These are phyloP conservation scores for Aspergillus sp. DNA, from an alignment of 2,329 filamentous ascomycete species.

Conservation along the genomic window DNA sequence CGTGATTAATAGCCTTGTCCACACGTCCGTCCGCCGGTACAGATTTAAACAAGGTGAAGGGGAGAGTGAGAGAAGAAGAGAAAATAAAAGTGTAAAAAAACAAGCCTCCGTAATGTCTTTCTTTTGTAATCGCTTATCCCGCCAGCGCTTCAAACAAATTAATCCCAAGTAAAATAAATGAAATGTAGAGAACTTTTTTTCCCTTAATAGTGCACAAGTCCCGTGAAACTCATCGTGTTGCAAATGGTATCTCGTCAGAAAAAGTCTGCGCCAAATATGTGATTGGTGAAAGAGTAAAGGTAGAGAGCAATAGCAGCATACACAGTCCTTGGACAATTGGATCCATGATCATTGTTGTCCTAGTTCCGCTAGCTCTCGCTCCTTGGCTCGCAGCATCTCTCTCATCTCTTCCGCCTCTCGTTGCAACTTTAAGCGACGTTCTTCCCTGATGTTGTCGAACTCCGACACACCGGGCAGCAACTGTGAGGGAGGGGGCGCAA, in stretches of 20 bases:
- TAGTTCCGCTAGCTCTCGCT: slow-evolving; percentile 67
- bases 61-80: background rate
- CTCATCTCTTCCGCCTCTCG: slow-evolving; percentile 76
- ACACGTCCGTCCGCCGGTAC: background rate
- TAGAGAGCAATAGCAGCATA: background rate
- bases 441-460: slow-evolving; percentile 57
- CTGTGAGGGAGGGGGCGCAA: slow-evolving; percentile 27
- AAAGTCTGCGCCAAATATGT: slow-evolving; percentile 21
- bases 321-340: slow-evolving; percentile 11
- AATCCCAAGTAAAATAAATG: slow-evolving; percentile 13
- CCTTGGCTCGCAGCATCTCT: slow-evolving; percentile 70
- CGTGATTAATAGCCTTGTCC: background rate
- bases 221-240: slow-evolving; percentile 15
- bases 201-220: slow-evolving; percentile 15
- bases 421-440: slow-evolving; percentile 66
- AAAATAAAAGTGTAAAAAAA: background rate
- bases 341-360: slow-evolving; percentile 29
- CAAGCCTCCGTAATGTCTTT: slow-evolving; percentile 6
- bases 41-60: background rate
- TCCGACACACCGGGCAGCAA: slow-evolving; percentile 43
- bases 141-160: slow-evolving; percentile 24
- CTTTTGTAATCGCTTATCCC: slow-evolving; percentile 21
- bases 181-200: slow-evolving; percentile 16
- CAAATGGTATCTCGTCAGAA: slow-evolving; percentile 25
- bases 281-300: slow-evolving; percentile 13